Evolutionary conservation across 2,329 filamentous ascomycete genomes (phyloP).

Genomic region (Zalaria obscura): DNA sequence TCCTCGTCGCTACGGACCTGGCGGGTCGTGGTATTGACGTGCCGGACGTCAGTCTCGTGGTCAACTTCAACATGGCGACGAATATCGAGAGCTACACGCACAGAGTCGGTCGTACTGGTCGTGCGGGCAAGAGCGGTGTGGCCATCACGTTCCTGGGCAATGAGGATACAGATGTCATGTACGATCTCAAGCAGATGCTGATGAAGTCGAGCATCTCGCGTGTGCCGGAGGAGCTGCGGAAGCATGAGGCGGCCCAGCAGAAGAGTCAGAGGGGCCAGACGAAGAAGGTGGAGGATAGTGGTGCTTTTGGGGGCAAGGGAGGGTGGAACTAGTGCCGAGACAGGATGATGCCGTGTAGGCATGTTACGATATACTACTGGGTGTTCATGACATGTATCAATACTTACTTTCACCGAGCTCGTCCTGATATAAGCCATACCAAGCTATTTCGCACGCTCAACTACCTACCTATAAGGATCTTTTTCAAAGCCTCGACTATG

Average conservation of each 20-base stretch:
- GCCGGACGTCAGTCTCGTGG: constrained; percentile 77
- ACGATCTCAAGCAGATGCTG: constrained; percentile 87
- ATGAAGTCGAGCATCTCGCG: constrained; percentile 77
- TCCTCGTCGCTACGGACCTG: constrained; percentile 89
- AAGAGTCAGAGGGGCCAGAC: constrained; percentile 47
- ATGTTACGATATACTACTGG: too few species aligned
- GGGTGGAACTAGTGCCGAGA: constrained; percentile 10
- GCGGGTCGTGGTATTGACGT: constrained; percentile 97
- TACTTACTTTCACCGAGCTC: too few species aligned
- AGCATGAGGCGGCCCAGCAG: constrained; percentile 84
- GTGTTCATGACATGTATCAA: too few species aligned
- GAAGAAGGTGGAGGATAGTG: constrained; percentile 19
- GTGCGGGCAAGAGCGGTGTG: constrained; percentile 92
- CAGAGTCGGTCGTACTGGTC: constrained; percentile 88
- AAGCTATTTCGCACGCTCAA: too few species aligned
- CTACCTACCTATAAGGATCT: too few species aligned
- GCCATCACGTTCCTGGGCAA: constrained; percentile 89
- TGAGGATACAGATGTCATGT: constrained; percentile 82
- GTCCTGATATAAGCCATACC: too few species aligned
- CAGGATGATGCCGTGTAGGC: too few species aligned
- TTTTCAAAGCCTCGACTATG: too few species aligned
- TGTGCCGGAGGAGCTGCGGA: constrained; percentile 79
- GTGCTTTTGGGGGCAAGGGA: constrained; percentile 20
- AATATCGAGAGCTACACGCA: constrained; percentile 94
- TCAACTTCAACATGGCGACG: constrained; percentile 98